Conservation (phyloP, 495 filamentous ascomycete species). For the Annulohypoxylon maeteangense region DNA sequence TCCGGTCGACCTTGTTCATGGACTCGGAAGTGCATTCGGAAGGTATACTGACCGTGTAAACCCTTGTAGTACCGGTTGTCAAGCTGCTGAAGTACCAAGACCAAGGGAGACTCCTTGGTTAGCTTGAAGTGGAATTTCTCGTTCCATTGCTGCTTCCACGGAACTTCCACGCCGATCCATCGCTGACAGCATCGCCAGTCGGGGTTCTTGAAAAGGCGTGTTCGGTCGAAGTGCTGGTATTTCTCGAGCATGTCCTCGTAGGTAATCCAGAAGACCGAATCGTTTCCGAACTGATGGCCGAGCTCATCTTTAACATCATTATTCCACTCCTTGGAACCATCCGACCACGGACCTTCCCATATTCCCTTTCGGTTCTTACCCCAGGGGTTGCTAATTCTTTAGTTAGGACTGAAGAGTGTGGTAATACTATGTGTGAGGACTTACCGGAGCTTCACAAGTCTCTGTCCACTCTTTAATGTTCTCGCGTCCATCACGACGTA, state of each 20-base stretch:
- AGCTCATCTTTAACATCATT: constrained; percentile 84
- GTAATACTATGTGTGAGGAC: background rate
- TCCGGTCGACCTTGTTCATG: constrained; percentile 73
- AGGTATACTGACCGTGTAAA: constrained; percentile 82
- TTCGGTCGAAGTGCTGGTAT: constrained; percentile 88
- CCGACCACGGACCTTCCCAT: constrained; percentile 88
- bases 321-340: constrained; percentile 96
- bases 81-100: constrained; percentile 87
- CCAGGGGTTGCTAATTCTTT: constrained; percentile 76
- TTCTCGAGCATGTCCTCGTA: constrained; percentile 88
- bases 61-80: constrained; percentile 90
- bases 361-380: constrained; percentile 73
- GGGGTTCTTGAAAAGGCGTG: constrained; percentile 79
- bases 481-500: constrained; percentile 89
- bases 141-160: constrained; percentile 88
- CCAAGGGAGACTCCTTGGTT: constrained; percentile 73
- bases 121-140: constrained; percentile 86
- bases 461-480: constrained; percentile 59
- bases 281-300: constrained; percentile 89
- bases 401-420: constrained; percentile 14
- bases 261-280: constrained; percentile 77
- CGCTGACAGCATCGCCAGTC: constrained; percentile 88
- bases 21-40: constrained; percentile 87
- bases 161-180: constrained; percentile 88
- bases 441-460: constrained; percentile 60